phyloP scores from a whole-genome alignment of 805 yeast species.

The Kodamaea kakaduensis region DNA sequence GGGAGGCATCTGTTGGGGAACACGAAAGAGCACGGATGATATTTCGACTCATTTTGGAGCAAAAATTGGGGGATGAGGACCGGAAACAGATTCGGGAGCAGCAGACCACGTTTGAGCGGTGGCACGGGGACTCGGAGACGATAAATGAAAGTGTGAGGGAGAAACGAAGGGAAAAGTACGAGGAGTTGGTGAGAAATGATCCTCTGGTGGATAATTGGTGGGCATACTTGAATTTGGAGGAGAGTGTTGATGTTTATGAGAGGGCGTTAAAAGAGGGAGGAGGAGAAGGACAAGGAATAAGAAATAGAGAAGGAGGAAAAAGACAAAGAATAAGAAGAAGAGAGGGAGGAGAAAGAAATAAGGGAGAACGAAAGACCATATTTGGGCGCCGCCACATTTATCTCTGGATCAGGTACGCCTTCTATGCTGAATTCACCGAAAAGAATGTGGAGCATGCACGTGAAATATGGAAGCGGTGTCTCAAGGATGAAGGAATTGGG shows the following conservation, averaged over 20 bases:
- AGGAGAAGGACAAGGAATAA: no score
- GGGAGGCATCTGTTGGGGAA: constrained; percentile 63
- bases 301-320: no score
- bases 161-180: constrained; percentile 57
- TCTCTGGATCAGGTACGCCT: constrained; percentile 65
- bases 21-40: constrained; percentile 60
- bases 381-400: constrained; percentile 73
- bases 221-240: constrained; percentile 55
- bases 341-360: no score
- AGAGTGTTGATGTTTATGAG: no score
- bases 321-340: no score
- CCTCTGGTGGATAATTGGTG: constrained; percentile 81
- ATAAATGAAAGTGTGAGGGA: constrained; percentile 49
- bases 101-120: constrained; percentile 60
- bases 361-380: no score
- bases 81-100: constrained; percentile 31
- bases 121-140: constrained; percentile 51
- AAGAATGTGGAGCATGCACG: constrained; percentile 46
- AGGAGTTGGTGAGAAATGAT: constrained; percentile 39
- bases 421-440: constrained; percentile 52
- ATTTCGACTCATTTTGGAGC: constrained; percentile 44
- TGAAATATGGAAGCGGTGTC: constrained; percentile 45
- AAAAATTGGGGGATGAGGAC: constrained; percentile 26
- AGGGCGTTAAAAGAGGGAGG: no score
- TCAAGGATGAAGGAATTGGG: constrained; percentile 52